phyloP scores from a whole-genome alignment of 768 basidiomycete species.

The Sarcodon sp. region DNA sequence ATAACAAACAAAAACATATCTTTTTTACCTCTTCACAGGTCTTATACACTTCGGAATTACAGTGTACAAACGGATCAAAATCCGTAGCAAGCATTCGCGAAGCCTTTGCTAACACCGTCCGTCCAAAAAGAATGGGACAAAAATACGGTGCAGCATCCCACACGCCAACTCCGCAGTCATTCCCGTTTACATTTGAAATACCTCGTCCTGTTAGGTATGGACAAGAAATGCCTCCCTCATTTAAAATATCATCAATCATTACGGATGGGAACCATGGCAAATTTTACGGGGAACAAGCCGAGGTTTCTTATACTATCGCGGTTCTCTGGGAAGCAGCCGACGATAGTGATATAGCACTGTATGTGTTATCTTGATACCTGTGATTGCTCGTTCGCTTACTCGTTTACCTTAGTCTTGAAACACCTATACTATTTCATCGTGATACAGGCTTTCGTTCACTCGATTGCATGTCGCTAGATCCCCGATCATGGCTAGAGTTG shows the following conservation, averaged over 20 bases:
- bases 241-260: conserved; percentile 25
- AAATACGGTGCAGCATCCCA: conserved; percentile 4
- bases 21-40: conserved; percentile 13
- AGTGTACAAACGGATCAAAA: conserved; percentile 4
- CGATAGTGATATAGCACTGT: conserved; percentile 33
- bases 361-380: conserved; percentile 11
- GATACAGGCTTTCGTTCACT: conserved; percentile 46
- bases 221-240: conserved; percentile 53
- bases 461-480: conserved; percentile 29
- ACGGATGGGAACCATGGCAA: conserved; percentile 13
- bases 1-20: conserved; percentile 13
- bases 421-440: conserved; percentile 49
- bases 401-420: conserved; percentile 35
- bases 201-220: conserved; percentile 33
- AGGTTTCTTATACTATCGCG: conserved; percentile 41
- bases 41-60: conserved; percentile 10
- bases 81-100: conserved; percentile 13
- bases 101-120: conserved; percentile 13
- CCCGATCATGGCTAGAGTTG: conserved; percentile 56
- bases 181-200: conserved; percentile 42
- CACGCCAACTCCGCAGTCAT: conserved; percentile 11
- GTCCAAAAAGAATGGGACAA: conserved; percentile 7
- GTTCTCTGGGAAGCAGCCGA: conserved; percentile 48
- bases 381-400: conserved; percentile 3
- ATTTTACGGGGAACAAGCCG: conserved; percentile 19